Evolutionary conservation across 2,329 filamentous ascomycete species (phyloP).

Genomic region (Fusarium metavorans): DNA sequence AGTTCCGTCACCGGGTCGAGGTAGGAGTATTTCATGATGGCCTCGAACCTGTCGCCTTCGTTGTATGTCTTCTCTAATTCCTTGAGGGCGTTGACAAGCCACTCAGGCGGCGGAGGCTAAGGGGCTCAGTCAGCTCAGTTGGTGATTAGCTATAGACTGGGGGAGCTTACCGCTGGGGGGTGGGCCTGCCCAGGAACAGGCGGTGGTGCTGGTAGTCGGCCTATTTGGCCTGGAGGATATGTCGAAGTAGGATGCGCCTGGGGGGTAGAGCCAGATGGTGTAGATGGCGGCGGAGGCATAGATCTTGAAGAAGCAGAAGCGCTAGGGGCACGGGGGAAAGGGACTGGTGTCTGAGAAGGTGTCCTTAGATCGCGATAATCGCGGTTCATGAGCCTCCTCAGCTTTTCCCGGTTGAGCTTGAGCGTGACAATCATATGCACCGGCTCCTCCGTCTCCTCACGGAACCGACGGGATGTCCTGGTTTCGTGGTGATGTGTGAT

Average conservation of each 20-base stretch:
- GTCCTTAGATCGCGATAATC: constrained; percentile 55
- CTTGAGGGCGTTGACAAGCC: constrained; percentile 82
- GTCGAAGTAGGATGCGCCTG: constrained; percentile 52
- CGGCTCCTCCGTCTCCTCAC: constrained; percentile 85
- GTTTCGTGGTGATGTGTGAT: constrained; percentile 76
- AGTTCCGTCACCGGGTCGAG: constrained; percentile 79
- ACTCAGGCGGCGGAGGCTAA: constrained; percentile 86
- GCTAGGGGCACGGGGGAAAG: constrained; percentile 49
- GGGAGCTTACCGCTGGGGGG: constrained; percentile 70
- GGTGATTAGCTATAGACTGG: constrained; percentile 2
- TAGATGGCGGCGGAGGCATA: constrained; percentile 54
- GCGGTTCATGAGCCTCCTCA: constrained; percentile 74
- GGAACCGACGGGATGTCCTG: constrained; percentile 72
- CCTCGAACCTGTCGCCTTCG: constrained; percentile 83
- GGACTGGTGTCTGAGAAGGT: constrained; percentile 51
- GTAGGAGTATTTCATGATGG: constrained; percentile 89
- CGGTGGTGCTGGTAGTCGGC: constrained; percentile 76
- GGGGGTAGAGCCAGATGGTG: constrained; percentile 52
- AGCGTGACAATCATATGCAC: constrained; percentile 80
- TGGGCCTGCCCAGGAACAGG: constrained; percentile 66
- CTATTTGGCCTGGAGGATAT: constrained; percentile 67
- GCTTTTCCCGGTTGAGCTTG: constrained; percentile 77
- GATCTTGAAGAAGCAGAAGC: constrained; percentile 47
- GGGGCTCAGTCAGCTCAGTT: constrained; percentile 31
- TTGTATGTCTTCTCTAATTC: constrained; percentile 79